Conservation (phyloP, 2,329 filamentous ascomycete genomes). For the Pyrenophora tritici-repentis region DNA sequence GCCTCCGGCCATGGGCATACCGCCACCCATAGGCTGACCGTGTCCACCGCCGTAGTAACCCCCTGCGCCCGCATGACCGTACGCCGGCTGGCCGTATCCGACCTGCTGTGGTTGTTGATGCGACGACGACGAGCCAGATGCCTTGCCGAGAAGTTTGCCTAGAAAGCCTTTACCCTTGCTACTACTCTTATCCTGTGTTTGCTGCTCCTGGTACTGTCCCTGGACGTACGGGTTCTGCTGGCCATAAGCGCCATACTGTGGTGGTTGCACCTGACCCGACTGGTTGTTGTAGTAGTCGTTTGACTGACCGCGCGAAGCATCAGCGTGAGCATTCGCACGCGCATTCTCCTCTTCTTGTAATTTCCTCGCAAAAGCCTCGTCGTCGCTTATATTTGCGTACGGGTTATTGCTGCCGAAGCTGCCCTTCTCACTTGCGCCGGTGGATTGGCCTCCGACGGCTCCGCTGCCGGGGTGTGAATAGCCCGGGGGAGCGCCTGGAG, state of each 20-base stretch:
- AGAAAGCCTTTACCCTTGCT: conserved; percentile 52
- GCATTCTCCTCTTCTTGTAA: conserved; percentile 85
- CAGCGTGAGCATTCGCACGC: conserved; percentile 50
- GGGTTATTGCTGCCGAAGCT: conserved; percentile 68
- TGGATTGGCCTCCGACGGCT: conserved; percentile 41
- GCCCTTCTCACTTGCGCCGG: conserved; percentile 53
- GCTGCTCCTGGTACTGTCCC: conserved; percentile 11
- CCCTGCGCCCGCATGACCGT: conserved; percentile 20
- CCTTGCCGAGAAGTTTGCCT: conserved; percentile 59
- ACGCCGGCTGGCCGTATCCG: conserved; percentile 29
- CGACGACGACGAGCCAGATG: conserved; percentile 44
- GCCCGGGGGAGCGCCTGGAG: conserved; percentile 68
- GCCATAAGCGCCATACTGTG: conserved; percentile 28
- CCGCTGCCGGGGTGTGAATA: conserved; percentile 58
- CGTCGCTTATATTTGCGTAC: conserved; percentile 65
- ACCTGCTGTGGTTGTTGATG: conserved; percentile 35
- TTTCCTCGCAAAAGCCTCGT: conserved; percentile 74
- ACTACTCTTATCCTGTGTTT: conserved; percentile 40
- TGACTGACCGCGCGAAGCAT: conserved; percentile 51
- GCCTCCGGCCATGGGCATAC: conserved; percentile 50
- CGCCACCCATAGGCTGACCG: conserved; percentile 37
- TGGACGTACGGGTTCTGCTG: conserved; percentile 29
- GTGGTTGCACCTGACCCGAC: conserved; percentile 11
- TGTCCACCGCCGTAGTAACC: conserved; percentile 18
- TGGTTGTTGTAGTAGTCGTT: conserved; percentile 53